Conservation (phyloP, 2,329 filamentous ascomycete species). For the Neophaeococcomyces aloes region DNA sequence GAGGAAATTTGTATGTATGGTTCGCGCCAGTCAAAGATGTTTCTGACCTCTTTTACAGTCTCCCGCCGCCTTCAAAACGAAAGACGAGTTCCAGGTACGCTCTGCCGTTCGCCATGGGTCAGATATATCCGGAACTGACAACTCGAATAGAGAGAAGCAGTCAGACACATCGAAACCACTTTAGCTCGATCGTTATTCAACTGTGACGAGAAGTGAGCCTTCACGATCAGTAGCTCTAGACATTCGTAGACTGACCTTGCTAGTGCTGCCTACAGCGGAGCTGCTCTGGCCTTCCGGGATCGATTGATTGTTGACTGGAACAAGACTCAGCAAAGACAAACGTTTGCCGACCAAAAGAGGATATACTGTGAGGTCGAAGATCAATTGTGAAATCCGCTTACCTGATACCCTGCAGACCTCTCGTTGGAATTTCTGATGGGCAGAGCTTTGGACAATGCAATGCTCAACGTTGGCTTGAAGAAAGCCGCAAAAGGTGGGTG, state of each 20-base stretch:
- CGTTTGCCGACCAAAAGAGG: constrained; percentile 78
- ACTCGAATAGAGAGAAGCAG: constrained; percentile 59
- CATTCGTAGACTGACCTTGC: constrained; percentile 1
- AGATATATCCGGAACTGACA: constrained; percentile 8
- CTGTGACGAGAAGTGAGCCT: constrained; percentile 66
- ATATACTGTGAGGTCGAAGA: constrained; percentile 61
- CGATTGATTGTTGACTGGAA: constrained; percentile 94
- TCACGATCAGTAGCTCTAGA: neutral
- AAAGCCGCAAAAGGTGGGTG: constrained; percentile 63
- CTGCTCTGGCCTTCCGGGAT: constrained; percentile 84
- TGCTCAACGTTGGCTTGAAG: constrained; percentile 90
- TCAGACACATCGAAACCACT: constrained; percentile 92
- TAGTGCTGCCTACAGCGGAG: constrained; percentile 78
- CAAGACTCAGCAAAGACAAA: constrained; percentile 93
- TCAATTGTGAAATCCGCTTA: neutral
- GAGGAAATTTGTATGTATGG: constrained; percentile 37
- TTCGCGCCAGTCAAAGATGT: neutral
- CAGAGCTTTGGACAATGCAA: constrained; percentile 90
- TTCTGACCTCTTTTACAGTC: constrained; percentile 33
- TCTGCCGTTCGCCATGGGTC: neutral
- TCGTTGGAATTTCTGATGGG: constrained; percentile 98
- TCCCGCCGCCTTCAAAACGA: constrained; percentile 59
- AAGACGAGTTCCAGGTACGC: constrained; percentile 62
- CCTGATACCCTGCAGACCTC: constrained; percentile 47
- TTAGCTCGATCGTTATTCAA: constrained; percentile 95